Conservation (phyloP, 75 land plant genomes). For the Pinus albicaulis region DNA sequence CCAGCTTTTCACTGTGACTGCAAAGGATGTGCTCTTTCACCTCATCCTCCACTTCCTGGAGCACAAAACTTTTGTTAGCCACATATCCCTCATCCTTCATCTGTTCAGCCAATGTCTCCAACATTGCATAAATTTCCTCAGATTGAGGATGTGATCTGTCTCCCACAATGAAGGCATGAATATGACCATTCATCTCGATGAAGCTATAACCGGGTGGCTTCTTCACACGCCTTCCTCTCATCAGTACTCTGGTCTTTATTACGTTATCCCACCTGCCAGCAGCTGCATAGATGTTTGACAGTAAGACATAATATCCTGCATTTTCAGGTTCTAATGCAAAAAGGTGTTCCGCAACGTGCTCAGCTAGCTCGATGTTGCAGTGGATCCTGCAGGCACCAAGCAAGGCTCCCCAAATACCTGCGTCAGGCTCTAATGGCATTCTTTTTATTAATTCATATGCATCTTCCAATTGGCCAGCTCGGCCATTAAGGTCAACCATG, state of each 20-base stretch:
- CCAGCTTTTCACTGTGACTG: neutral
- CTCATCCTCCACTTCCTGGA: neutral
- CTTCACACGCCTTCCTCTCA: neutral
- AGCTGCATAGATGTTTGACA: neutral
- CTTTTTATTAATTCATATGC: neutral
- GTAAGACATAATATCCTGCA: neutral
- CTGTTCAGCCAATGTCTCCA: neutral
- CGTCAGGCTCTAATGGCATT: neutral
- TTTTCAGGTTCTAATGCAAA: neutral
- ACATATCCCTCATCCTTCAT: neutral
- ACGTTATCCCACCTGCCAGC: neutral
- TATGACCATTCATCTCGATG: neutral
- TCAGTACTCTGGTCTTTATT: neutral
- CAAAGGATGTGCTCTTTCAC: neutral
- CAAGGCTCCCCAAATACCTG: neutral
- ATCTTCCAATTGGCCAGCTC: neutral
- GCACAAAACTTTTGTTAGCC: neutral
- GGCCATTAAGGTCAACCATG: neutral
- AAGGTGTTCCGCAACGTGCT: neutral
- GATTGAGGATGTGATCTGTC: neutral
- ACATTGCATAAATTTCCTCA: neutral
- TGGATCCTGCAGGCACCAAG: conserved; percentile 4
- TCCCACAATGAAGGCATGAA: neutral
- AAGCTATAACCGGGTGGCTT: neutral
- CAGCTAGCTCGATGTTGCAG: neutral